Evolutionary conservation across 768 basidiomycete species (phyloP), one percentile per base, ranked within the genome.

Genomic region (Asterophora parasitica): DNA sequence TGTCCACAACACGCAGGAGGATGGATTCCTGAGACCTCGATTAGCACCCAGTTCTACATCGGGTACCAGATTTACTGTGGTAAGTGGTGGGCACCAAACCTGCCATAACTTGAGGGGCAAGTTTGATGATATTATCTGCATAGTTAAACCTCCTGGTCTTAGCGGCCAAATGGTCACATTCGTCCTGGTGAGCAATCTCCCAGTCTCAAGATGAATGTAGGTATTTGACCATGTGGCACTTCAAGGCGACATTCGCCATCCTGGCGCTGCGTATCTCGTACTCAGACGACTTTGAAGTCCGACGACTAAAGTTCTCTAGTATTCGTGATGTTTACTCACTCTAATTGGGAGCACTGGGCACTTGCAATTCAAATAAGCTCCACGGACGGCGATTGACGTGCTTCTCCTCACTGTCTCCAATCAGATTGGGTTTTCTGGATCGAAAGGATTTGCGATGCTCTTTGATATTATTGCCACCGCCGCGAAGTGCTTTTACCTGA

Each of bases 301-400:
- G 23, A 23, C 23, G 6, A 23, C 23, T 23, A 6, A 6, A 23
- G 3, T 23, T 23, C 6, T 30, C 6, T 26, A 41, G 40, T 41
- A 41, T 41, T 41, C 4, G 40, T 46, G 36, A 46, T 46, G 45
- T 46, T 46, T 16, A 32, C 38, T 23, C 36, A 46, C n/a, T 39
- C 35, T n/a, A 39, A 46, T 28, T 46, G 45, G 46, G 46, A 47
- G 39, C 38, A 46, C 19, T 47, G 46, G 46, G 30, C 20, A 39
- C 28, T 47, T 4, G 38, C 38, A 37, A 37, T 37, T 19, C 36
- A 37, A n/a, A 16, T 37, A 20, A 4, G 17, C 1, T 19, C 7
- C 23, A 6, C 23, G 6, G 23, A 23, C 23, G 6, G 23, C 6
- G 4, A 4, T 19, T 20, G 5, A 8, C 19, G 19, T 11, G 7